Percentiles rank a stretch among this genome's conserved stretches.
These are phyloP conservation scores for Rhododendron henanense DNA, from an alignment of 148 eudicot genomes.

Conservation along the genomic window DNA sequence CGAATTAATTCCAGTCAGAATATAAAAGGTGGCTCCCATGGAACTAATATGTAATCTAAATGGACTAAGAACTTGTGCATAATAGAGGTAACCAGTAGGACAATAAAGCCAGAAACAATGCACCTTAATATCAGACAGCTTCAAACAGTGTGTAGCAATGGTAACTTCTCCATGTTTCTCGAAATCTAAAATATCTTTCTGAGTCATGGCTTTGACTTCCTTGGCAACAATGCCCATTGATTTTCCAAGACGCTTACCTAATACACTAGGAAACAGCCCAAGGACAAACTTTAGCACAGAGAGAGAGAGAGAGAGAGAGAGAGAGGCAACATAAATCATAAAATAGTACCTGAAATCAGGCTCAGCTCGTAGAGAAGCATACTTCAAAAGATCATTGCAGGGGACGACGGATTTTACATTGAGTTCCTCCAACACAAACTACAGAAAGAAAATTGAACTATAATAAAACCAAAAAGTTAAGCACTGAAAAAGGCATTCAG, in stretches of 20 bases:
- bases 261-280: conserved; percentile 41
- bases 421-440: conserved; percentile 89
- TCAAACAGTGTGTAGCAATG: conserved; percentile 60
- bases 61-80: background rate
- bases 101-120: background rate
- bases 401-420: conserved; percentile 75
- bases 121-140: conserved; percentile 78
- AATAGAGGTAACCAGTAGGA: background rate
- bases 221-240: conserved; percentile 90
- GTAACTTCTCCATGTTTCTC: conserved; percentile 77
- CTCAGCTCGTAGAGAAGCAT: conserved; percentile 41
- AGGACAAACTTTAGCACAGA: background rate
- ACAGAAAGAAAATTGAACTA: conserved; percentile 12
- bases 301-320: background rate
- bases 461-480: background rate
- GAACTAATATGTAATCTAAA: background rate
- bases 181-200: conserved; percentile 74
- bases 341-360: conserved; percentile 81
- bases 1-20: background rate
- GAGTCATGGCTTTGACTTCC: conserved; percentile 81
- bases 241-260: conserved; percentile 89
- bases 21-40: background rate
- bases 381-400: conserved; percentile 64
- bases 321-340: background rate
- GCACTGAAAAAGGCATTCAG: no score